Evolutionary conservation across 2,329 filamentous ascomycete species (phyloP), one percentile per base, ranked within the genome.

Genomic region (Nemania diffusa): DNA sequence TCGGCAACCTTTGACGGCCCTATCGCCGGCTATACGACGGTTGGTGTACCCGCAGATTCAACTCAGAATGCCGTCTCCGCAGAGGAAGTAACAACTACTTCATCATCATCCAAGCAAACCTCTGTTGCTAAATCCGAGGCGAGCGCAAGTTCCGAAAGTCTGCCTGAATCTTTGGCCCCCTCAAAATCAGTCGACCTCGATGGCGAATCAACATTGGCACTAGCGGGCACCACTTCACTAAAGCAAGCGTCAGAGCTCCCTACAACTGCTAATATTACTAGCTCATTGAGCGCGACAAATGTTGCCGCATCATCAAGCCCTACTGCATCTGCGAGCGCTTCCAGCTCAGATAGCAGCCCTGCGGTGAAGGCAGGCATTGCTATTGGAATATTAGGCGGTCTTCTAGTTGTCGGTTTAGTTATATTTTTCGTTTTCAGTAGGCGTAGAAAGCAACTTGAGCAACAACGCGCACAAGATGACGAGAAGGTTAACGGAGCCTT

Each of bases 351-450:
- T 56, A 69, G 63, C 57, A 73, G 75, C 66, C 65, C 72, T 8
- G 85, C 81, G 32, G 78, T 81, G 48, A 96, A 93, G 79, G 94
- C 93, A 50, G 96, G 96, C 67, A 87, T 97, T 69, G 93, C 91
- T 5, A 90, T 97, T 76, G 94, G 94, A 75, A 88, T 97, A 55
- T 80, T 97, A 34, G 84, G 91, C 6, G 88, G 87, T 56, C 73
- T 97, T 27, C 87, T 90, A 34, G 79, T 90, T 2, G 77, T 96
- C 27, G 87, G 89, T 32, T 82, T 89, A n/a, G 78, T 92, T 24
- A 83, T 92, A 22, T 91, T 93, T 76, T 89, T 97, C 78, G 78
- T 93, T 67, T 86, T 94, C 77, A 90, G 87, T 73, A 84, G 81
- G 73, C 88, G 89, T 76, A 92, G 91, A 84, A 92, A 91, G 85